Conservation (phyloP, 257 asterid genomes). For the Solanum megistacrolobum region DNA sequence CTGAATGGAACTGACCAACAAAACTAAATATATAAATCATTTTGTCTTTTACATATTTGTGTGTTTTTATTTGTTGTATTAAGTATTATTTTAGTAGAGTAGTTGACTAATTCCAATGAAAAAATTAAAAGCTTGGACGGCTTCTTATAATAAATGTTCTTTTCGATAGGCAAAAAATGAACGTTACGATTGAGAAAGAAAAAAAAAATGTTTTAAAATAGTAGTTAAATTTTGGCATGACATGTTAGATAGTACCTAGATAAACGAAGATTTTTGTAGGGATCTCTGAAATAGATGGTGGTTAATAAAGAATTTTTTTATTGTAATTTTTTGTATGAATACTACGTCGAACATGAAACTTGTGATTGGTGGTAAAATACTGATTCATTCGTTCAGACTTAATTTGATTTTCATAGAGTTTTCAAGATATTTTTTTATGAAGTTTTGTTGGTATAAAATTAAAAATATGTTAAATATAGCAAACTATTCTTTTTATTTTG, state of each 20-base stretch:
- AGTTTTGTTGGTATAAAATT: not conserved
- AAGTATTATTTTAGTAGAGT: not conserved
- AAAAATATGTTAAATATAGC: too few relatives aligned
- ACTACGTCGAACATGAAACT: too few relatives aligned
- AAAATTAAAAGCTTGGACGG: not conserved
- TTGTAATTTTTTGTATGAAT: not conserved
- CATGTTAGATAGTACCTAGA: not conserved
- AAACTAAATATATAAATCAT: not conserved
- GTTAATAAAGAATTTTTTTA: too few relatives aligned
- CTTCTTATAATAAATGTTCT: not conserved
- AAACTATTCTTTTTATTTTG: too few relatives aligned
- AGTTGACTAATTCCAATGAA: not conserved
- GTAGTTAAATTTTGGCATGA: not conserved
- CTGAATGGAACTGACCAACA: not conserved
- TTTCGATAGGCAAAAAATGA: not conserved
- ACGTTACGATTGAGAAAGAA: not conserved
- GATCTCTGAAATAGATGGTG: not conserved
- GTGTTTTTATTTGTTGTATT: not conserved
- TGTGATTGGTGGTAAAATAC: not conserved
- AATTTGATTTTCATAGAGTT: not conserved
- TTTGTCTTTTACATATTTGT: not conserved
- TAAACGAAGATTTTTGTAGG: not conserved
- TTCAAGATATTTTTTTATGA: not conserved
- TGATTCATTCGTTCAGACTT: not conserved
- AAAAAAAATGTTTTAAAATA: too few relatives aligned